Evolutionary conservation across 352 stramenopile genomes (phyloP).

Genomic region (Phytophthora syringae): DNA sequence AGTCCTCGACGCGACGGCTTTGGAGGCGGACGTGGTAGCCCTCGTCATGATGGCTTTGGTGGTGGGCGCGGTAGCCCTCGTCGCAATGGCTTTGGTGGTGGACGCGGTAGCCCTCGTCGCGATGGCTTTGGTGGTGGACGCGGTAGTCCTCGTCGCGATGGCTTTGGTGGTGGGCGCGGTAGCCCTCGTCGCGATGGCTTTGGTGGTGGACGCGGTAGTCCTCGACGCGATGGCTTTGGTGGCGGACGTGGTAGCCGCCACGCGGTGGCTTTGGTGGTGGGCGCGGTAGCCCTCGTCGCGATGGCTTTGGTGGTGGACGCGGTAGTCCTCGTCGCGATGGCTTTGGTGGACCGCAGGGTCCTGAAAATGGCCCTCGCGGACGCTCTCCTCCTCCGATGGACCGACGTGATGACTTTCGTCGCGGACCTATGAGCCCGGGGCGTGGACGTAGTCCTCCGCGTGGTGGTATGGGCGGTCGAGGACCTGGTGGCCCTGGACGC

Average conservation of each 20-base stretch:
- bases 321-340: slow-evolving; percentile 26
- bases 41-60: slow-evolving; percentile 15
- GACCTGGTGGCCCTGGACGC: slow-evolving; percentile 26
- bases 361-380: slow-evolving; percentile 14
- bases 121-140: slow-evolving; percentile 8
- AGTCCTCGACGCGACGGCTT: slow-evolving; percentile 3
- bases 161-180: slow-evolving; percentile 10
- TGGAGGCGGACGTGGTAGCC: slow-evolving; percentile 16
- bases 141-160: slow-evolving; percentile 21
- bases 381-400: slow-evolving; percentile 29
- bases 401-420: slow-evolving; percentile 26
- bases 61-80: slow-evolving; percentile 12
- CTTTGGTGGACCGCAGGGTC: slow-evolving; percentile 23
- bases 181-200: slow-evolving; percentile 8
- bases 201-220: slow-evolving; percentile 7
- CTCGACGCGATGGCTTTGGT: neutral
- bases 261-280: slow-evolving; percentile 5
- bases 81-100: neutral
- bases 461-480: slow-evolving; percentile 23
- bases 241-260: slow-evolving; percentile 14
- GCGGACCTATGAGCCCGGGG: slow-evolving; percentile 33
- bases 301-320: slow-evolving; percentile 14
- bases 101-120: slow-evolving; percentile 1
- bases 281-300: neutral
- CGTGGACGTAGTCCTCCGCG: slow-evolving; percentile 35